These are phyloP conservation scores for Casuarina equisetifolia DNA, from an alignment of 306 rosid genomes.

Conservation along the genomic window DNA sequence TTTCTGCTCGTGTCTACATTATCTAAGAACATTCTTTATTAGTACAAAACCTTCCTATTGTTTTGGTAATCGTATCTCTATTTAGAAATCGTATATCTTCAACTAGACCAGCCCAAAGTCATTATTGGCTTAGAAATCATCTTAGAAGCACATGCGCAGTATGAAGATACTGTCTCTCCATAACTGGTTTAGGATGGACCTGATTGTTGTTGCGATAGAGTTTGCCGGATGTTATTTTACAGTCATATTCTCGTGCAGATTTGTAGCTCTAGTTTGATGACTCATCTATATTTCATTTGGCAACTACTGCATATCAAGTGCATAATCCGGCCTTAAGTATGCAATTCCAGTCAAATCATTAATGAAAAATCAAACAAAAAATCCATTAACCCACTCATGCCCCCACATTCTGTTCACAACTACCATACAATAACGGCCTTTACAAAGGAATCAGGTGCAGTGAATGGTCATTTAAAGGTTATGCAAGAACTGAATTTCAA, in stretches of 20 bases:
- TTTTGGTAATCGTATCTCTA: too few species aligned
- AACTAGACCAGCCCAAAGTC: too few species aligned
- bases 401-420: background rate
- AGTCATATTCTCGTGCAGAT: background rate
- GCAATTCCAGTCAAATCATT: background rate
- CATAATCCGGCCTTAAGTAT: background rate
- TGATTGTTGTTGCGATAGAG: too few species aligned
- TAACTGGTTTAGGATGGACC: too few species aligned
- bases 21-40: too few species aligned
- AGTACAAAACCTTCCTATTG: too few species aligned
- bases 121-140: too few species aligned
- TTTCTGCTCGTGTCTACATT: too few species aligned
- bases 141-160: too few species aligned
- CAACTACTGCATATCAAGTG: background rate
- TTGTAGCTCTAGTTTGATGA: background rate
- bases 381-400: background rate
- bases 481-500: background rate
- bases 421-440: background rate
- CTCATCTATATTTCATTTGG: background rate
- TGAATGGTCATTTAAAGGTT: background rate
- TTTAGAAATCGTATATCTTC: too few species aligned
- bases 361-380: too few species aligned
- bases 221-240: background rate
- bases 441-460: background rate
- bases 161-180: too few species aligned